Base-by-base conservation (phyloP, 2,329 filamentous ascomycete genomes). In the Pseudogymnoascus sp. region DNA sequence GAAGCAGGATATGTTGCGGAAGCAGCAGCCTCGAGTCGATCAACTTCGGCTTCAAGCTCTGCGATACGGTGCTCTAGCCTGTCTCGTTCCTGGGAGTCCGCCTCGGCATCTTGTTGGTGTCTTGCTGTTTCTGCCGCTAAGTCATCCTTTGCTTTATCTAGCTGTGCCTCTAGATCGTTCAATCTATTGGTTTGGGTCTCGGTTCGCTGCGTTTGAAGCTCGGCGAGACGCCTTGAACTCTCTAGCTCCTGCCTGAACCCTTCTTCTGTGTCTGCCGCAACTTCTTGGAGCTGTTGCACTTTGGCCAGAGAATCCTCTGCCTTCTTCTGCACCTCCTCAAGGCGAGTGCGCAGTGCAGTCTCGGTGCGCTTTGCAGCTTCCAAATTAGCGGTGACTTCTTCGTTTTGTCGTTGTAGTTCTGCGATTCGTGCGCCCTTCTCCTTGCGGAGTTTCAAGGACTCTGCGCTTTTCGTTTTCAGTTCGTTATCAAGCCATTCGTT, bases 401-500 rank as follows among this genome's bases (percentile, higher is more conserved):
- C 93, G 68, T 93, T 90, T 65, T 89, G 85, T 61, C 92, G 89
- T 75, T 97, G 90, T 28, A 99, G 84, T 71, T 96, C 90, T 7
- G 92, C 85, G 69, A 98, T 91, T 40, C 90, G 89, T 1, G 91
- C 88, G 66, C 90, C 90, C 81, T 97, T 98, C 73, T 99, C 95
- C 73, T 96, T 98, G 66, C 95, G 87, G 76, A 90, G 93, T 72
- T 93, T 96, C 68, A 93, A 84, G 59, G 91, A 87, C 73, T 99
- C 95, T 7, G 88, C 85, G 66, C 85, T 88, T 78, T 96, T 96
- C 0, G 90, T 93, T 78, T 96, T 93, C 22, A 98, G 83, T 75
- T 99, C 95, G 43, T 83, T 87, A 72, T 97, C 91, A 63, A 95
- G 89, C 90, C 92, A 99, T 70, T 98, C 93, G 67, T 91, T 90